Evolutionary conservation across 2,329 filamentous ascomycete species (phyloP), one percentile per base, ranked within the genome.

Genomic region (Penicillium sumatraense): DNA sequence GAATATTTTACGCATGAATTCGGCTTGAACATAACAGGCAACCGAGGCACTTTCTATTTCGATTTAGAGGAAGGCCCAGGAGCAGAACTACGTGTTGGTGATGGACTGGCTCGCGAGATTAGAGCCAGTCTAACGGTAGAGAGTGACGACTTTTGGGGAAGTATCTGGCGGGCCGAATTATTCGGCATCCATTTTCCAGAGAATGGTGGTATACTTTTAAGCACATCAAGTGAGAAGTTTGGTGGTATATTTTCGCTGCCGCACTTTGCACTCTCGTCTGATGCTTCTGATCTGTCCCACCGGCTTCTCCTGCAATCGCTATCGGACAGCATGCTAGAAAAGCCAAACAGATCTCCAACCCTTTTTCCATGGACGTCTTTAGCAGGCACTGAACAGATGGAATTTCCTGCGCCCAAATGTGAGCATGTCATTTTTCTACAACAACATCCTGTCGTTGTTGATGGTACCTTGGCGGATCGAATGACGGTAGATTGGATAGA

Each of bases 141-240:
- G 64, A 91, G 95, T 65, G 81, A 85, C 38, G 82, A 84, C 53
- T 84, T 84, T 62, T 81, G 84, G 57, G 89, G 89, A 5, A 88
- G 88, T 68, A 89, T 86, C 62, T 93, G 89, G 86, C 88, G 93
- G 63, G 86, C 96, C 76, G 82, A 85, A 49, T 76, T 96, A 47
- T 88, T 91, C 73, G 95, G 95, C 3, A 83, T 96, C 3, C 93
- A 98, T 76, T 96, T 92, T 81, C 87, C 89, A 33, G 82, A 84
- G n/a, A 85, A 89, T 59, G 95, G 95, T 1, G 84, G 86, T 13
- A 85, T 95, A 47, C 78, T 98, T 31, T 78, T 98, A 69, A 90
- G 89, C 1, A 97, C 93, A 0, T 93, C 92, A 45, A 97, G 92
- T 72, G 90, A 96, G 69, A 97, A 96, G 78, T 95, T 95, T 68